These are phyloP conservation scores for Solanum lycopersicoides DNA, from an alignment of 257 asterid species.

Conservation along the genomic window DNA sequence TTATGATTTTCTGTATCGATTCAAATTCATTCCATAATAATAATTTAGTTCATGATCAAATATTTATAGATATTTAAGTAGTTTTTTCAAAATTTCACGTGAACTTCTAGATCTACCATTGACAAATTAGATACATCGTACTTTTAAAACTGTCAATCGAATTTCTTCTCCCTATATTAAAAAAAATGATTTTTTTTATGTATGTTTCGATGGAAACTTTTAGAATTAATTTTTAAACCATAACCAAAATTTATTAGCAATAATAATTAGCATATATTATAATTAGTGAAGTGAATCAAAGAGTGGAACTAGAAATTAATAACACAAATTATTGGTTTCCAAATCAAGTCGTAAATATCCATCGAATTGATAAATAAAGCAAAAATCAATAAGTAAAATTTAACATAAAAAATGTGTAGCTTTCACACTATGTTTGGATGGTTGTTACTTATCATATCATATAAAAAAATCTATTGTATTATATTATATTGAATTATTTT, in stretches of 20 bases:
- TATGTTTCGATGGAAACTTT: background rate
- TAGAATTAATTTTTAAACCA: background rate
- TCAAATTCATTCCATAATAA: background rate
- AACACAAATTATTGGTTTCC: background rate
- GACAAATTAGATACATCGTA: background rate
- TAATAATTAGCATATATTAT: background rate
- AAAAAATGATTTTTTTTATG: background rate
- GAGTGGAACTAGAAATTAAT: background rate
- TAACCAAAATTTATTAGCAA: background rate
- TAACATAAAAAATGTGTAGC: background rate
- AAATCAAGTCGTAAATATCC: background rate
- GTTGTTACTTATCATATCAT: background rate
- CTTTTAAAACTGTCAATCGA: background rate
- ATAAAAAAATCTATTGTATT: background rate
- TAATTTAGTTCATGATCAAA: background rate
- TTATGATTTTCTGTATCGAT: background rate
- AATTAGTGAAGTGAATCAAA: background rate
- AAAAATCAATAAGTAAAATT: background rate
- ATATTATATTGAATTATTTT: background rate
- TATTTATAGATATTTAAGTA: background rate
- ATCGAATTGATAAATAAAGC: background rate
- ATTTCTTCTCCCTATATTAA: background rate
- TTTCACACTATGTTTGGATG: background rate
- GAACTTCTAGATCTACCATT: background rate
- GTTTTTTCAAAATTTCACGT: background rate